Evolutionary conservation across 805 yeast genomes (phyloP).

Genomic region (Lipomyces yamanashiensis): DNA sequence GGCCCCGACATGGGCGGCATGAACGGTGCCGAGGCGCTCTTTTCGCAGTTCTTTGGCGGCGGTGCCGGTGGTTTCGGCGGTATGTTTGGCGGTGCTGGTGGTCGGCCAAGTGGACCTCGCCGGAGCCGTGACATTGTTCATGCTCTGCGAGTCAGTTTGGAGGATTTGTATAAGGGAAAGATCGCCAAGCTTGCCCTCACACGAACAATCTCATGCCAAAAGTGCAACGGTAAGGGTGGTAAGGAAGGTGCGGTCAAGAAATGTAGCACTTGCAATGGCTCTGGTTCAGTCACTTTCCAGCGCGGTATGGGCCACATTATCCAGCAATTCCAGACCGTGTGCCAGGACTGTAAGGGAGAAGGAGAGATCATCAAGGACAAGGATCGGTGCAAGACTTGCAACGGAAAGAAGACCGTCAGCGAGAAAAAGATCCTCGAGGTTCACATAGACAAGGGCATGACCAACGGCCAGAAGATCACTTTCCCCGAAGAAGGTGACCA

Average conservation of each 20-base stretch:
- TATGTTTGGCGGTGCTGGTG: conserved; percentile 47
- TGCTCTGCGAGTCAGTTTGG: conserved; percentile 80
- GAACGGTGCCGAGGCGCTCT: conserved; percentile 71
- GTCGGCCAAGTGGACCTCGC: conserved; percentile 40
- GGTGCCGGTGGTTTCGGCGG: conserved; percentile 54
- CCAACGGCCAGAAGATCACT: conserved; percentile 85
- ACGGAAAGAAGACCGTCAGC: conserved; percentile 81
- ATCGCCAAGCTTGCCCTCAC: conserved; percentile 91
- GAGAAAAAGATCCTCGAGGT: conserved; percentile 95
- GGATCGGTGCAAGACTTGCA: conserved; percentile 86
- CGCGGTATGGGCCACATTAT: conserved; percentile 99
- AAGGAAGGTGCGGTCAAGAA: conserved; percentile 85
- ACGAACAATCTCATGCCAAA: conserved; percentile 84
- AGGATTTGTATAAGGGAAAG: conserved; percentile 93
- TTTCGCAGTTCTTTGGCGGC: conserved; percentile 86
- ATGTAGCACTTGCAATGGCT: conserved; percentile 87
- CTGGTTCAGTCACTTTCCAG: conserved; percentile 87
- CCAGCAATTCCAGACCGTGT: conserved; percentile 93
- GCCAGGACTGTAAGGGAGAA: conserved; percentile 89
- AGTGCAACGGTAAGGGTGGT: conserved; percentile 96
- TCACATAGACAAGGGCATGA: conserved; percentile 96
- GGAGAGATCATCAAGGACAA: conserved; percentile 87
- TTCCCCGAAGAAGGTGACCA: conserved; percentile 98
- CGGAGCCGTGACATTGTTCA: conserved; percentile 80
- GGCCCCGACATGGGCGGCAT: conserved; percentile 70